Conservation (phyloP, 306 rosid species). For the Hippophae rhamnoides region DNA sequence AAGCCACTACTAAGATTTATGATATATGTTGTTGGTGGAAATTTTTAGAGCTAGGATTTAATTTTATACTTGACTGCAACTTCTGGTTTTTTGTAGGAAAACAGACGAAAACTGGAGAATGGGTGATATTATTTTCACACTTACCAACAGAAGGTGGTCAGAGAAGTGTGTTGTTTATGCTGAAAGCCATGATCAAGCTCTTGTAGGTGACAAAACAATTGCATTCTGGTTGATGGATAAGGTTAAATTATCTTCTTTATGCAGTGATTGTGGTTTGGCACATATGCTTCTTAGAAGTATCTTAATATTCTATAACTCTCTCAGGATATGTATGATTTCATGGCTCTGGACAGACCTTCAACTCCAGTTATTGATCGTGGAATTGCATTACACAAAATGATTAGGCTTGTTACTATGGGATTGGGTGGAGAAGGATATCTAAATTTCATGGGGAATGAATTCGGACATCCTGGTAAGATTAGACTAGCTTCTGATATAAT, state of each 20-base stretch:
- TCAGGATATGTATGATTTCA: conserved; percentile 97
- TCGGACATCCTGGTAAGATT: conserved; percentile 91
- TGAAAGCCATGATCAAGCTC: conserved; percentile 99
- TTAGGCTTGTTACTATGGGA: conserved; percentile 91
- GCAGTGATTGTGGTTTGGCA: not conserved
- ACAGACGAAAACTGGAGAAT: conserved; percentile 72
- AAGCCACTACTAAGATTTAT: conserved; percentile 15
- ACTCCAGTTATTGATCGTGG: conserved; percentile 89
- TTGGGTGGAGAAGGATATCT: conserved; percentile 97
- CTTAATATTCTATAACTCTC: conserved; percentile 18
- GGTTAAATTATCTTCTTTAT: conserved; percentile 25
- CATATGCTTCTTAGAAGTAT: not conserved
- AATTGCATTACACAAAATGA: conserved; percentile 94
- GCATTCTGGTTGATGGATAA: conserved; percentile 99
- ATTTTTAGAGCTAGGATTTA: conserved; percentile 3
- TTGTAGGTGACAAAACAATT: conserved; percentile 96
- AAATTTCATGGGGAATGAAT: conserved; percentile 99
- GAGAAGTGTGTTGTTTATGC: conserved; percentile 93
- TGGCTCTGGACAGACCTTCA: conserved; percentile 82
- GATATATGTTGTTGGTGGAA: not conserved
- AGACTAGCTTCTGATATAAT: conserved; percentile 3
- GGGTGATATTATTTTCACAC: conserved; percentile 73
- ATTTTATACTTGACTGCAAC: not conserved
- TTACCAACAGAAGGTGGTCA: conserved; percentile 88
- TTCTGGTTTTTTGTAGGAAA: conserved; percentile 37